Conservation (phyloP, 768 basidiomycete species). For the Pleurotus tuoliensis region DNA sequence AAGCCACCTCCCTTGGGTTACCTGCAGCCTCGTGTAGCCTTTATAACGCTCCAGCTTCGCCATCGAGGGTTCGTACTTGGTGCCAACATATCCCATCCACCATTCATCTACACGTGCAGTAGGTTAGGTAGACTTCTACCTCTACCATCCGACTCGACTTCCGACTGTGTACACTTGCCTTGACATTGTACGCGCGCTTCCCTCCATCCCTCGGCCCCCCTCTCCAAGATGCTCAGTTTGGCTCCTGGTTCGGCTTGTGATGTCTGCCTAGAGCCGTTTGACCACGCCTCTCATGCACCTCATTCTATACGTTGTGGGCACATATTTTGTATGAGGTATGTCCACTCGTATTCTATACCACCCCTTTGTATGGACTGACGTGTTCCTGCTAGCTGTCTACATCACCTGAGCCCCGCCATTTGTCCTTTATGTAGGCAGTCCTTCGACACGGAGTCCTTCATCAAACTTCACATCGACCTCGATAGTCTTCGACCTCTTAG, state of each 20-base stretch:
- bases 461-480: constrained; percentile 60
- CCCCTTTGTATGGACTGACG: background rate
- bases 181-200: constrained; percentile 20
- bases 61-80: constrained; percentile 13
- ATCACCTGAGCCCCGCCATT: constrained; percentile 38
- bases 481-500: constrained; percentile 25
- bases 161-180: constrained; percentile 1
- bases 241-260: constrained; percentile 67
- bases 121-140: constrained; percentile 1
- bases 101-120: constrained; percentile 11
- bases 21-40: constrained; percentile 38
- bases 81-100: constrained; percentile 17
- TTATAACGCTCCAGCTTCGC: constrained; percentile 36
- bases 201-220: constrained; percentile 24
- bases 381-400: constrained; percentile 44
- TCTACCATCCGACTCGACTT: constrained; percentile 6
- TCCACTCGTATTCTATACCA: constrained; percentile 8
- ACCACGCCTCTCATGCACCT: constrained; percentile 48
- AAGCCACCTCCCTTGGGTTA: constrained; percentile 29
- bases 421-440: constrained; percentile 65
- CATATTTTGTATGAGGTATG: constrained; percentile 55
- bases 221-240: constrained; percentile 56
- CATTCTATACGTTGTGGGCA: constrained; percentile 71
- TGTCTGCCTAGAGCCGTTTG: constrained; percentile 68
- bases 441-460: constrained; percentile 42